Base-by-base conservation (phyloP, 129 eudicot genomes). In the Centella asiatica region DNA sequence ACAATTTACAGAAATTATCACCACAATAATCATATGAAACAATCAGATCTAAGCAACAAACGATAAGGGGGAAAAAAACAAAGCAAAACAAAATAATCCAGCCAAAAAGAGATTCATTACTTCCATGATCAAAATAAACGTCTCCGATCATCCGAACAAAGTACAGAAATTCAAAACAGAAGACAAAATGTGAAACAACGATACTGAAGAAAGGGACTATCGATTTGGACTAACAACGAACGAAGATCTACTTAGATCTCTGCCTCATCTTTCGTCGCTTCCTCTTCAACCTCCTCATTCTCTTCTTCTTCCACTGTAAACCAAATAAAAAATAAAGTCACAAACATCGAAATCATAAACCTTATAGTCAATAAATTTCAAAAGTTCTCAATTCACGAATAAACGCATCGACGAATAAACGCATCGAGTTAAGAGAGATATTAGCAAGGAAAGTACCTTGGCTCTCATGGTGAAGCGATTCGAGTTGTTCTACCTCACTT, bases 241-340 rank as follows among this genome's bases (percentile, higher is more conserved):
- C 7, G 13, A 17, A 17, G 4, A 3, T 63, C 42, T 70, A 79
- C 80, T 74, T 79, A 37, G 80, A 79, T 79, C 84, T 79, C 75
- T 79, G 84, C 23, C 84, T 74, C 84, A 79, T 79, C 84, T 79
- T 79, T 74, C 84, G 73, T 46, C 84, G 80, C 84, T 79, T 79
- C 80, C 84, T 79, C 77, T 78, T 78, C 83, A 78, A 69, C 45
- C 83, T 68, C 78, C 83, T 77, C 83, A 77, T 77, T 42, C 83
- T 70, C 80, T 78, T 78, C 77, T 78, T 78, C 84, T 78, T 78
- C 84, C 80, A 78, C 84, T 78, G 68, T 37, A 2, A 29, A 46
- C 28, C 15, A 19, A 22, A 54, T 6, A 42, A 40, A 50, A 63
- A 3, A 13, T 18, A 34, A 8, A 19, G 8, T 17, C 13, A 17